These are phyloP conservation scores for Blastomyces gilchristii DNA, from an alignment of 2,329 filamentous ascomycete genomes.

Conservation along the genomic window DNA sequence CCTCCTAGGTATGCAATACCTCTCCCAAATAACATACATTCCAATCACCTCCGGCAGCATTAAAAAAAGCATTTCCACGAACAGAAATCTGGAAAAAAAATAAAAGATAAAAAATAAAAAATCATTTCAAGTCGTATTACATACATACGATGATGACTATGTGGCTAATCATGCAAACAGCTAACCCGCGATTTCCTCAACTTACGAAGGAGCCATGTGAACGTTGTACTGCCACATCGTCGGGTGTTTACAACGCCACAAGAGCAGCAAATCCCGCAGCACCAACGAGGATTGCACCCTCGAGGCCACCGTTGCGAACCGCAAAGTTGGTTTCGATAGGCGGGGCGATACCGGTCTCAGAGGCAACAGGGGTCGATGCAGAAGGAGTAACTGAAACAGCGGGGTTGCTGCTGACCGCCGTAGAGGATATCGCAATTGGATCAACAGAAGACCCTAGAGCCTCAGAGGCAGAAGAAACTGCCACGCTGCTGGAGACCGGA, in stretches of 20 bases:
- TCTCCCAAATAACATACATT: slow-evolving; percentile 3
- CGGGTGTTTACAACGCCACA: slow-evolving; percentile 10
- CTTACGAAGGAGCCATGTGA: background rate
- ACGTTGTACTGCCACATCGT: background rate
- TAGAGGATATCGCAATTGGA: background rate
- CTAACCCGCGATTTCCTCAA: background rate
- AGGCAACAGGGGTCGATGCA: background rate
- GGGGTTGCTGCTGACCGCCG: background rate
- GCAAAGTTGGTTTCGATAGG: slow-evolving; percentile 1
- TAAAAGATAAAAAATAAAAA: slow-evolving; percentile 1
- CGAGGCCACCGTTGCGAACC: slow-evolving; percentile 1
- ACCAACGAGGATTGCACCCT: slow-evolving; percentile 6
- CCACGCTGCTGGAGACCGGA: background rate
- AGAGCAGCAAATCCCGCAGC: slow-evolving; percentile 11
- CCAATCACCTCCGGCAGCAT: background rate
- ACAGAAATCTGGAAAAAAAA: background rate
- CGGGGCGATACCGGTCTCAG: background rate
- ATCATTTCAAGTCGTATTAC: background rate
- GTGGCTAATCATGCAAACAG: slow-evolving; percentile 5
- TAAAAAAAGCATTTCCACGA: background rate
- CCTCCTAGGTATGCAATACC: background rate
- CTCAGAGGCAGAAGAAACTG: background rate
- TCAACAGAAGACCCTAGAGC: background rate
- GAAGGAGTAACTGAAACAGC: background rate
- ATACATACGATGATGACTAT: slow-evolving; percentile 4